phyloP scores from a whole-genome alignment of 2,329 filamentous ascomycete species.

The Claviceps cyperi region DNA sequence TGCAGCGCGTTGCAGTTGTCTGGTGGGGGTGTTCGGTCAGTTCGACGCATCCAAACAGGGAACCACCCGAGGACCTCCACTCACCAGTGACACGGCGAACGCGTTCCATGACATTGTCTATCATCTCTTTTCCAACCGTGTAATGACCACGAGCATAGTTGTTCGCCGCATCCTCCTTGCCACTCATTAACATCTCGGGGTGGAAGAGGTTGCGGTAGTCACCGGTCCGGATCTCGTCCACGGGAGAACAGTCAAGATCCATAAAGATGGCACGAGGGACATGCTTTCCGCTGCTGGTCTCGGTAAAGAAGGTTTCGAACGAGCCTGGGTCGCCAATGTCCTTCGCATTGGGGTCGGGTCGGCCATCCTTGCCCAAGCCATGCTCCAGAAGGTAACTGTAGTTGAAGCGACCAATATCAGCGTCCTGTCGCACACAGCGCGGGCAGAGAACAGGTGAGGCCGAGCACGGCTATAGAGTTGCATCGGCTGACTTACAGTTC shows the following conservation, averaged over 20 bases:
- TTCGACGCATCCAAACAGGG: neutral
- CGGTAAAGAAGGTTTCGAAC: slow-evolving; percentile 60
- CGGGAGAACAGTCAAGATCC: slow-evolving; percentile 58
- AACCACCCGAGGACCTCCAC: slow-evolving; percentile 13
- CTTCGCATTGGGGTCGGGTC: slow-evolving; percentile 44
- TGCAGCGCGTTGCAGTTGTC: slow-evolving; percentile 62
- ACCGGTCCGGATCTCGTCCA: slow-evolving; percentile 60
- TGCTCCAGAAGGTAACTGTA: slow-evolving; percentile 58
- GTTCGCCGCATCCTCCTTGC: slow-evolving; percentile 65
- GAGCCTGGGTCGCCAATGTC: slow-evolving; percentile 48
- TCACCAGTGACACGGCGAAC: slow-evolving; percentile 55
- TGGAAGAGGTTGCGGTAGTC: slow-evolving; percentile 56
- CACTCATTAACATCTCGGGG: slow-evolving; percentile 56
- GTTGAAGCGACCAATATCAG: slow-evolving; percentile 21
- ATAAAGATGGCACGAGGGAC: slow-evolving; percentile 59
- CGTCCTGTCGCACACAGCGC: neutral
- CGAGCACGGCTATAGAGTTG: slow-evolving; percentile 2
- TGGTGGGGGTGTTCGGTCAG: slow-evolving; percentile 18
- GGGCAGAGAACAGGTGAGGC: neutral
- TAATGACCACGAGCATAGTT: slow-evolving; percentile 67
- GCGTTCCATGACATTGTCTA: slow-evolving; percentile 54
- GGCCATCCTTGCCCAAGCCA: slow-evolving; percentile 50
- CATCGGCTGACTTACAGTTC: slow-evolving; percentile 47
- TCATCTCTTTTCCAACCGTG: slow-evolving; percentile 64
- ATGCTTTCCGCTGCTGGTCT: slow-evolving; percentile 58